Evolutionary conservation across 371 early-diverging fungal genomes (phyloP).

Genomic region (Rhizopus sp.): DNA sequence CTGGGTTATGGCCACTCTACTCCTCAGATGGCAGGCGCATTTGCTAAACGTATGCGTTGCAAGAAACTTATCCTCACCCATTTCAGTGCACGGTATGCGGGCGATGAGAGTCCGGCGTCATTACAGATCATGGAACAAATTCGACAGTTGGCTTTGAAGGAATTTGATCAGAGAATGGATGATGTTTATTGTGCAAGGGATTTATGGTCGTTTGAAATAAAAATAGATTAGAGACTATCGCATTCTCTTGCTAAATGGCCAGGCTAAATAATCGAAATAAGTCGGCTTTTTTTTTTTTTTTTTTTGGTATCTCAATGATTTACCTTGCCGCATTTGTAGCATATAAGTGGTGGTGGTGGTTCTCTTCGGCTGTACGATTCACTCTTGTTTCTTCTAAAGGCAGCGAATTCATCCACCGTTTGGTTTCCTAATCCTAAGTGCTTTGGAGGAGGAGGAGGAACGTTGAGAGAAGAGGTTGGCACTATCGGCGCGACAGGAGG

Average conservation of each 20-base stretch:
- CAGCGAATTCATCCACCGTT: conserved; percentile 24
- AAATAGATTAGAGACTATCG: conserved; percentile 27
- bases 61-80: conserved; percentile 56
- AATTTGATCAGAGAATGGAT: conserved; percentile 37
- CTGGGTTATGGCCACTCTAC: conserved; percentile 62
- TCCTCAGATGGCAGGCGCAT: conserved; percentile 61
- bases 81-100: conserved; percentile 61
- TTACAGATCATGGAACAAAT: conserved; percentile 59
- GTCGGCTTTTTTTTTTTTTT: neutral
- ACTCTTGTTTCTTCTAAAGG: conserved; percentile 28
- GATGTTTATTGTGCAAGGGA: conserved; percentile 50
- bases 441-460: neutral
- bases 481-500: neutral
- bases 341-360: conserved; percentile 23
- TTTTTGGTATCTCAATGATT: neutral
- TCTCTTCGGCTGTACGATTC: conserved; percentile 26
- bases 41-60: conserved; percentile 48
- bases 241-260: conserved; percentile 40
- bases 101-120: conserved; percentile 44
- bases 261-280: conserved; percentile 10
- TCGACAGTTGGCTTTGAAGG: conserved; percentile 37
- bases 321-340: conserved; percentile 34
- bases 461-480: neutral
- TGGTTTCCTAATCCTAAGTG: conserved; percentile 22
- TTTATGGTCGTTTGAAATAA: conserved; percentile 45